phyloP scores from a whole-genome alignment of 495 filamentous ascomycete species.

The Pyronema domesticum region DNA sequence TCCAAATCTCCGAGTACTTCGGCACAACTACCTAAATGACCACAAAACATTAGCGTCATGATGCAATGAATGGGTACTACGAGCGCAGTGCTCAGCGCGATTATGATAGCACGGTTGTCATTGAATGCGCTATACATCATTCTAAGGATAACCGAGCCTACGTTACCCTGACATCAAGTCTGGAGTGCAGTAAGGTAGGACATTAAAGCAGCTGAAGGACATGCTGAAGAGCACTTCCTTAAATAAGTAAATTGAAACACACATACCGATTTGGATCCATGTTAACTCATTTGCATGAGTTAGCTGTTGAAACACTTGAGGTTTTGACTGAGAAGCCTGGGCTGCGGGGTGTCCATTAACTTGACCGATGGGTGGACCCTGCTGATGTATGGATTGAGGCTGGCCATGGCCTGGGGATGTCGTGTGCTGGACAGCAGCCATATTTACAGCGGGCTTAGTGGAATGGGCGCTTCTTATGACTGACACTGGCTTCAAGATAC shows the following conservation, averaged over 20 bases:
- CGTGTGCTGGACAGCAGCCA: conserved; percentile 19
- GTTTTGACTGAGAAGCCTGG: conserved; percentile 38
- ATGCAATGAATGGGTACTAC: neutral
- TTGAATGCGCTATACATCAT: conserved; percentile 3
- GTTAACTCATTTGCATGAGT: conserved; percentile 58
- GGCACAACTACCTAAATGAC: conserved; percentile 50
- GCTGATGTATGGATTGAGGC: conserved; percentile 19
- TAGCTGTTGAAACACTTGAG: conserved; percentile 41
- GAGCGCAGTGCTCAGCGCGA: neutral
- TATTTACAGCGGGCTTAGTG: neutral
- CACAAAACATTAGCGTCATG: conserved; percentile 1
- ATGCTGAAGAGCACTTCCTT: too few relatives aligned
- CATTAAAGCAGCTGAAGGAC: too few relatives aligned
- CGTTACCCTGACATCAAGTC: too few relatives aligned
- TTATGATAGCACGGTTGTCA: neutral
- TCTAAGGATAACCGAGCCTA: too few relatives aligned
- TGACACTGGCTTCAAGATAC: neutral
- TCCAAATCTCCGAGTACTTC: conserved; percentile 80
- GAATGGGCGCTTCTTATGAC: neutral
- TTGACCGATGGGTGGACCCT: neutral
- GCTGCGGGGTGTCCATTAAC: conserved; percentile 23
- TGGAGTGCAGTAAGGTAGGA: too few relatives aligned
- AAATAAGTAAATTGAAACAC: too few relatives aligned
- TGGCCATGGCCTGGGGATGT: conserved; percentile 22
- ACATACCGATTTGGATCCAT: conserved; percentile 87